A percentile compares a stretch with the other conserved stretches of the same genome.
Conservation (phyloP, 2,329 filamentous ascomycete species). For the Sclerotinia trifoliorum region DNA sequence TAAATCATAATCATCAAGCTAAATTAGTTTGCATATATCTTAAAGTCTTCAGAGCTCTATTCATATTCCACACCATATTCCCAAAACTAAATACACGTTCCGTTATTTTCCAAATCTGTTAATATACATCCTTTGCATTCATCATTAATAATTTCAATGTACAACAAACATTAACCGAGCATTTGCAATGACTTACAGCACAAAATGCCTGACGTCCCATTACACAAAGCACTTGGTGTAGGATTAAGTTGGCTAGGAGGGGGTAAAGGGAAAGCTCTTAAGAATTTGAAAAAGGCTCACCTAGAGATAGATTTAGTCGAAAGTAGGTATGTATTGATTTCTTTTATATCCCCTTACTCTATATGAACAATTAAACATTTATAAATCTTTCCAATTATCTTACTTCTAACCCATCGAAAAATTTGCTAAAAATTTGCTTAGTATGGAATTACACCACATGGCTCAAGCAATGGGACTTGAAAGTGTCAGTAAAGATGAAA, state of each 20-base stretch:
- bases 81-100: not conserved
- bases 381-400: not conserved
- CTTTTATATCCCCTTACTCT: not conserved
- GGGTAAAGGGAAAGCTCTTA: not conserved
- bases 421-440: not conserved
- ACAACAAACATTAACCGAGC: too few relatives aligned
- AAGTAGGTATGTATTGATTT: not conserved
- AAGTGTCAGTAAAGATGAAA: not conserved
- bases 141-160: not conserved
- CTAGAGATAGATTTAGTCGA: not conserved
- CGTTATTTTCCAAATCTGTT: not conserved
- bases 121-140: not conserved
- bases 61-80: not conserved
- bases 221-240: not conserved
- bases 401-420: not conserved
- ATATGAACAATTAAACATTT: not conserved
- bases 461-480: constrained; percentile 2
- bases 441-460: not conserved
- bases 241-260: not conserved
- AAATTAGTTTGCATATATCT: not conserved
- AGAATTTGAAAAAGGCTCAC: not conserved
- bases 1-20: not conserved
- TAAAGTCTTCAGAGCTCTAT: not conserved
- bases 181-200: not conserved
- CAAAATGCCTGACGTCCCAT: not conserved